A percentile compares a stretch with the other conserved stretches of the same genome.
Evolutionary conservation across 2,329 filamentous ascomycete species (phyloP).

Genomic region (Balansia obtecta): DNA sequence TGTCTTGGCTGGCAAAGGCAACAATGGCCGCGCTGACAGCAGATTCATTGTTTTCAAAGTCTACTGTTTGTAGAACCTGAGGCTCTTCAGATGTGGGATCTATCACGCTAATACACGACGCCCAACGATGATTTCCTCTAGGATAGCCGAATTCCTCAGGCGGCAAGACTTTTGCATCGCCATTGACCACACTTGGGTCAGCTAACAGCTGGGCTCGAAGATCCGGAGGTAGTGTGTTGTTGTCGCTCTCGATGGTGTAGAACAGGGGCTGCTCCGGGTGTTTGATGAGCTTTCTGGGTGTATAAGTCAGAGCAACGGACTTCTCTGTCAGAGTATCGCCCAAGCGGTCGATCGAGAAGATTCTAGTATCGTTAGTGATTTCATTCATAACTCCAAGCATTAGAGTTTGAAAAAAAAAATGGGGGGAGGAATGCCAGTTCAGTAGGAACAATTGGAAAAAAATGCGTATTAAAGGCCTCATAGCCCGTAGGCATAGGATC

Average conservation of each 20-base stretch:
- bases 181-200: constrained; percentile 59
- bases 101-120: constrained; percentile 86
- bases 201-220: constrained; percentile 62
- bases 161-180: constrained; percentile 56
- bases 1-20: constrained; percentile 76
- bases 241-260: constrained; percentile 89
- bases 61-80: constrained; percentile 59
- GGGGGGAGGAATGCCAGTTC: constrained; percentile 36
- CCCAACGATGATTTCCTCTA: constrained; percentile 74
- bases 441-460: constrained; percentile 94
- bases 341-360: constrained; percentile 82
- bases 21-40: constrained; percentile 78
- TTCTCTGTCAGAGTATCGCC: constrained; percentile 79
- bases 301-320: constrained; percentile 77
- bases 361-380: constrained; percentile 34
- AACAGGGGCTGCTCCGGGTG: constrained; percentile 83
- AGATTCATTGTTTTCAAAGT: constrained; percentile 82
- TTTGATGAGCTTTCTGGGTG: constrained; percentile 74
- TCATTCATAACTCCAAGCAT: neutral
- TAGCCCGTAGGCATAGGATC: constrained; percentile 41
- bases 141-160: constrained; percentile 84
- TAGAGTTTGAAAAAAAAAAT: neutral
- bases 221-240: constrained; percentile 76
- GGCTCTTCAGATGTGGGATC: constrained; percentile 67
- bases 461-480: constrained; percentile 42